phyloP scores from a whole-genome alignment of 768 basidiomycete species.

The Russula sp. region DNA sequence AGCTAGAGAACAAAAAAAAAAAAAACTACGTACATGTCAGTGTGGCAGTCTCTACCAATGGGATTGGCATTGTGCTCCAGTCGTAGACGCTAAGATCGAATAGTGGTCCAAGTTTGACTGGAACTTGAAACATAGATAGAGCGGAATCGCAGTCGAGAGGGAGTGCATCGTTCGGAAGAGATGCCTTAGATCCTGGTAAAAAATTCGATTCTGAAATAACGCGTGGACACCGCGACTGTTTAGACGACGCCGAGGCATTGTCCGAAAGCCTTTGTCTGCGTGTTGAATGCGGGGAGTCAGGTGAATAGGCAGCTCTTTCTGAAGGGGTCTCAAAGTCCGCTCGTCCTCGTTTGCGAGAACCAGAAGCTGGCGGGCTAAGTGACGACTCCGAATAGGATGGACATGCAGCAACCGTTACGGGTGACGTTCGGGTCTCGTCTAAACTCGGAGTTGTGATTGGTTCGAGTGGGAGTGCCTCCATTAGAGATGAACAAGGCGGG shows the following conservation, averaged over 20 bases:
- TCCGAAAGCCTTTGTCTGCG: constrained; percentile 2
- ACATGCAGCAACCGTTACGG: neutral
- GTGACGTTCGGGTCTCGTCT: neutral
- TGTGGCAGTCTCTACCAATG: neutral
- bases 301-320: neutral
- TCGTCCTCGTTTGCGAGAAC: neutral
- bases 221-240: neutral
- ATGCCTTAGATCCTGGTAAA: neutral
- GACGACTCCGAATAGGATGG: neutral
- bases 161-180: neutral
- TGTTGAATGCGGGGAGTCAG: neutral
- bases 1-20: neutral
- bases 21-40: neutral
- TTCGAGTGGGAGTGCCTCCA: neutral
- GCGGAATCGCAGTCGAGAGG: neutral
- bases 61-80: neutral
- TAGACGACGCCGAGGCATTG: neutral
- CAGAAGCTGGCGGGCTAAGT: neutral
- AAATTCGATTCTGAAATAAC: neutral
- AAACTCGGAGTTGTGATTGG: neutral
- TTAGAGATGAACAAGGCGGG: neutral
- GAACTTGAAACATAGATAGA: neutral
- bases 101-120: neutral
- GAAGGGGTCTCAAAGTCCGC: neutral
- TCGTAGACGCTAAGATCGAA: neutral